Conservation (phyloP, 192 early-diverging fungal genomes). For the Coemansia sp. region DNA sequence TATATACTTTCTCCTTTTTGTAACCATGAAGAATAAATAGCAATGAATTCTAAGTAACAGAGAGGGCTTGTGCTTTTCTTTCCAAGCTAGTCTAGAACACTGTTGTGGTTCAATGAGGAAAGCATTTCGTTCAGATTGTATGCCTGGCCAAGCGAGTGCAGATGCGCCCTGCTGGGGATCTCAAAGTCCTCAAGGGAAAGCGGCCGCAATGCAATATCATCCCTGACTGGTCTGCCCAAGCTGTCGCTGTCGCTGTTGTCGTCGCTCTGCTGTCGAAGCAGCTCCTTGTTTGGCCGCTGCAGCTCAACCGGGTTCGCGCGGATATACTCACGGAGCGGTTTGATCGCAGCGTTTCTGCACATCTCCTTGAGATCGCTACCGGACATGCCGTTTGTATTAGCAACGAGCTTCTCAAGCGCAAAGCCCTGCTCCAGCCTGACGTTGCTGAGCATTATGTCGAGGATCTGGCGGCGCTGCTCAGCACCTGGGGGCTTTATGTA, state of each 20-base stretch:
- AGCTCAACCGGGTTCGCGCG: constrained; percentile 53
- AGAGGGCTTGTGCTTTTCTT: neutral
- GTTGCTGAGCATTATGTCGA: constrained; percentile 74
- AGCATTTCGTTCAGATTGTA: constrained; percentile 40
- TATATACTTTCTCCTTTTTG: neutral
- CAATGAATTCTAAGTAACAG: neutral
- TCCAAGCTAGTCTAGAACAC: neutral
- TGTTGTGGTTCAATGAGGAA: constrained; percentile 6
- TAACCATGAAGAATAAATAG: neutral
- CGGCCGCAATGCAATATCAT: constrained; percentile 32
- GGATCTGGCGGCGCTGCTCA: constrained; percentile 82
- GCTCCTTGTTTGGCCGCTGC: constrained; percentile 23
- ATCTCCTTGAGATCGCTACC: constrained; percentile 98
- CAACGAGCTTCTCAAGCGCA: constrained; percentile 66
- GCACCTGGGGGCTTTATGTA: constrained; percentile 80
- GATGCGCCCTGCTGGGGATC: constrained; percentile 19
- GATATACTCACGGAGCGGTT: constrained; percentile 87
- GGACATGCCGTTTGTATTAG: constrained; percentile 77
- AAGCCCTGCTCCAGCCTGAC: constrained; percentile 71
- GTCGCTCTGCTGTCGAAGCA: neutral
- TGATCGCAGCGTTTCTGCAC: constrained; percentile 95
- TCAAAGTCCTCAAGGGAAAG: constrained; percentile 42
- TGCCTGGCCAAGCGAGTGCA: constrained; percentile 32
- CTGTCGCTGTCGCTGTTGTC: neutral
- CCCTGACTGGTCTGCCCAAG: neutral